phyloP scores from a whole-genome alignment of 2,329 filamentous ascomycete species.

The Sporothrix protearum region DNA sequence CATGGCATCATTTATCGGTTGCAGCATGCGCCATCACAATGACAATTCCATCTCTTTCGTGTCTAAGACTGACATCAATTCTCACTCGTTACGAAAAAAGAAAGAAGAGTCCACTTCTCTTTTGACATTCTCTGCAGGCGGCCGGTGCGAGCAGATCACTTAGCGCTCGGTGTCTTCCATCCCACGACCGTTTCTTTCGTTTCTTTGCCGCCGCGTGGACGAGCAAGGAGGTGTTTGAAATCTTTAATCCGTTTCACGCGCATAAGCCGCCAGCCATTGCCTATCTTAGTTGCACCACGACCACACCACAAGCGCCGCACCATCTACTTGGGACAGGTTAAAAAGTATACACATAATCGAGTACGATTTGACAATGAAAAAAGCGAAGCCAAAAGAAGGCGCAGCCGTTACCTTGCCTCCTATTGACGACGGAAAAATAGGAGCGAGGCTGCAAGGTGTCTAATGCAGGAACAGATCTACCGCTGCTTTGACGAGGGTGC shows the following conservation, averaged over 20 bases:
- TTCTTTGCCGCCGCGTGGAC: slow-evolving; percentile 1
- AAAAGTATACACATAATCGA: neutral
- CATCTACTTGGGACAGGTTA: slow-evolving; percentile 4
- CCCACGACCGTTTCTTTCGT: neutral
- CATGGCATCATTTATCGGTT: neutral
- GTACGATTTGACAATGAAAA: neutral
- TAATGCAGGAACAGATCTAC: slow-evolving; percentile 15
- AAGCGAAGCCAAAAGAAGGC: neutral
- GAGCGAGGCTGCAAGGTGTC: neutral
- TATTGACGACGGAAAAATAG: neutral
- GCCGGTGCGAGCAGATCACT: neutral
- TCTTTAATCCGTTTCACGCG: slow-evolving; percentile 17
- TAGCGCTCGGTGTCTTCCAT: neutral
- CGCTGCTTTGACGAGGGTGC: neutral
- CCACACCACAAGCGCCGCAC: slow-evolving; percentile 10
- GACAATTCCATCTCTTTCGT: neutral
- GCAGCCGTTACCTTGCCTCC: neutral
- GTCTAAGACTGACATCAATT: neutral
- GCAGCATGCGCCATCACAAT: neutral
- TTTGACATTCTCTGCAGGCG: neutral
- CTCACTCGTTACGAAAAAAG: neutral
- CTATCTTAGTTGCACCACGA: neutral
- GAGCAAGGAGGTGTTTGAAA: slow-evolving; percentile 2
- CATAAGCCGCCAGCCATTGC: slow-evolving; percentile 6
- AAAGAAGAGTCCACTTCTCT: too few relatives aligned